Evolutionary conservation across 2,329 filamentous ascomycete genomes (phyloP).

Genomic region (Gnomoniopsis sp.): DNA sequence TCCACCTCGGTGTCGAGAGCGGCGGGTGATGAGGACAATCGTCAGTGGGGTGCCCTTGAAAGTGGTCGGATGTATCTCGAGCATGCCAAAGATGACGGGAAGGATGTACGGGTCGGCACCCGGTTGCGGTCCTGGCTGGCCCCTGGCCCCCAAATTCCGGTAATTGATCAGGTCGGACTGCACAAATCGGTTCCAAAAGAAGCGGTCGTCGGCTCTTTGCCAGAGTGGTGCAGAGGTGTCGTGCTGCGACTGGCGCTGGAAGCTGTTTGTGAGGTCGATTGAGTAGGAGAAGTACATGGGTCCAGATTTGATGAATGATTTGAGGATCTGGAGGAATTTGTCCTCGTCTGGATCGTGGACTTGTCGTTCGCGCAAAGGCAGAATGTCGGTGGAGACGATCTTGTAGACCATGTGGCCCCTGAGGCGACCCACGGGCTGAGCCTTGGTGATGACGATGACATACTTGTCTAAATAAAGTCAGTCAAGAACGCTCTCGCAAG

Average conservation of each 20-base stretch:
- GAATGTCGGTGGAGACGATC: slow-evolving; percentile 83
- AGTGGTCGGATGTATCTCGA: slow-evolving; percentile 82
- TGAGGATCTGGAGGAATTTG: slow-evolving; percentile 78
- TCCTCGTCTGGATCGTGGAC: slow-evolving; percentile 94
- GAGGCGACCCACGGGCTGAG: slow-evolving; percentile 82
- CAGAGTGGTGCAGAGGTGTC: slow-evolving; percentile 74
- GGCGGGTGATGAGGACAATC: slow-evolving; percentile 80
- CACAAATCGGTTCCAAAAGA: slow-evolving; percentile 97
- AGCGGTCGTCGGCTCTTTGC: slow-evolving; percentile 91
- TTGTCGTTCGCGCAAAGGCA: slow-evolving; percentile 87
- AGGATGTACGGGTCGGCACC: slow-evolving; percentile 88
- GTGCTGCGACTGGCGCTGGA: slow-evolving; percentile 84
- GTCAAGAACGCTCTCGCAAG: neutral
- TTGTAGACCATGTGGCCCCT: slow-evolving; percentile 98
- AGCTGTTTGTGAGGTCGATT: slow-evolving; percentile 92
- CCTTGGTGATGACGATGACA: slow-evolving; percentile 93
- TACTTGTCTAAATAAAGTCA: slow-evolving; percentile 70
- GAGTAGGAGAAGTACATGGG: slow-evolving; percentile 99
- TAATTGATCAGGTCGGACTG: slow-evolving; percentile 91
- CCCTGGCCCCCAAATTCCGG: slow-evolving; percentile 59
- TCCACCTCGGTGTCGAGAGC: slow-evolving; percentile 83
- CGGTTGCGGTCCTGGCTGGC: slow-evolving; percentile 66
- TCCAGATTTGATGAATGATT: slow-evolving; percentile 74
- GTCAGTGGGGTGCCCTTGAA: slow-evolving; percentile 84
- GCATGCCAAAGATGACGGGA: slow-evolving; percentile 93